Conservation (phyloP, 2,329 filamentous ascomycete species). For the Fusarium falciforme region DNA sequence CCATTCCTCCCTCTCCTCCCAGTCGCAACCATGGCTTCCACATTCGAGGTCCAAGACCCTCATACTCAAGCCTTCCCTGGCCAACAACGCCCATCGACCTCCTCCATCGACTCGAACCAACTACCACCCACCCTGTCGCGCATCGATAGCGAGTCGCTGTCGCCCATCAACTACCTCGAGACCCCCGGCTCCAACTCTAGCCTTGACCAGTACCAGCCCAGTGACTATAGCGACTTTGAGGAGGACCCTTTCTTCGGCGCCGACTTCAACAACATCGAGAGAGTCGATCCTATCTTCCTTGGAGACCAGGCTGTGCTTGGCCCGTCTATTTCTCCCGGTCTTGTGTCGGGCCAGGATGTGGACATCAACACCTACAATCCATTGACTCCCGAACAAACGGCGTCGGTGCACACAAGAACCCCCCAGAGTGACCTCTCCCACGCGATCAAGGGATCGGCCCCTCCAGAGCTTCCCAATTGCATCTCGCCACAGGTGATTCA, state of each 20-base stretch:
- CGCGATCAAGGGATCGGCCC: conserved; percentile 35
- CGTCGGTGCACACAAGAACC: conserved; percentile 59
- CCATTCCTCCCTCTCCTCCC: conserved; percentile 34
- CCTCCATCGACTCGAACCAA: conserved; percentile 52
- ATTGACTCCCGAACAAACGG: conserved; percentile 64
- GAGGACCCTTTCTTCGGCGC: conserved; percentile 64
- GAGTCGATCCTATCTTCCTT: conserved; percentile 59
- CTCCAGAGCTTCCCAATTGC: conserved; percentile 48
- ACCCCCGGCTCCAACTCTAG: conserved; percentile 64
- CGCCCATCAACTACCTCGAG: conserved; percentile 49
- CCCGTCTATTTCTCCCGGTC: conserved; percentile 30
- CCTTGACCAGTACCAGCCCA: conserved; percentile 61
- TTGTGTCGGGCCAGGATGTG: conserved; percentile 34
- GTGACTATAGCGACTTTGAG: conserved; percentile 60
- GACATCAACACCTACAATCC: conserved; percentile 52
- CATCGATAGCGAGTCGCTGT: conserved; percentile 46
- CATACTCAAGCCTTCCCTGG: conserved; percentile 38
- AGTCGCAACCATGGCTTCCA: conserved; percentile 56
- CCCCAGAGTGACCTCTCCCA: conserved; percentile 51
- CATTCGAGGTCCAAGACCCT: conserved; percentile 52
- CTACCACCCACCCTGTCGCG: conserved; percentile 59
- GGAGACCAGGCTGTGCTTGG: conserved; percentile 47
- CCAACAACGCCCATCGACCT: conserved; percentile 43
- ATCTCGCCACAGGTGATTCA: conserved; percentile 57
- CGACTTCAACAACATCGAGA: conserved; percentile 59